Evolutionary conservation across 257 asterid species (phyloP).

Genomic region (Solanum pinnatisectum): DNA sequence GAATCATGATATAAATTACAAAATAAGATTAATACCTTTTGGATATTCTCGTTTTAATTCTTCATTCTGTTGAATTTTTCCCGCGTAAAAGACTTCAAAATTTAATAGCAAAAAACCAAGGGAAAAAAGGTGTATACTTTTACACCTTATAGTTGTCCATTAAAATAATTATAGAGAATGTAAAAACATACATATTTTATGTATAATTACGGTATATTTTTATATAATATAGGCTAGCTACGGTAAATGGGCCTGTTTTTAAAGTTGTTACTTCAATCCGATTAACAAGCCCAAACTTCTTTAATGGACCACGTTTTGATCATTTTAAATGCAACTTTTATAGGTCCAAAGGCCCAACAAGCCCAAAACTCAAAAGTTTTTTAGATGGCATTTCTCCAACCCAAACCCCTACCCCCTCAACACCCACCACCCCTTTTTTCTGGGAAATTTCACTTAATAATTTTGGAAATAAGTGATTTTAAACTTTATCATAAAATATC

Average conservation of each 20-base stretch:
- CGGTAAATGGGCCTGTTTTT: background rate
- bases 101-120: background rate
- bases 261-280: background rate
- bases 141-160: background rate
- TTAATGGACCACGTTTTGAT: background rate
- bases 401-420: background rate
- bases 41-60: no score
- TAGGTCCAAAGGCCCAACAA: background rate
- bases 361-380: background rate
- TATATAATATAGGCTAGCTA: background rate
- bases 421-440: background rate
- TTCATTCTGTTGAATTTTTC: background rate
- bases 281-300: background rate
- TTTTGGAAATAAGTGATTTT: no score
- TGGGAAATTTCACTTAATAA: background rate
- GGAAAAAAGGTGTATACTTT: background rate
- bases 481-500: no score
- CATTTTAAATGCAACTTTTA: background rate
- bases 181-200: no score
- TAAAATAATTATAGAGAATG: no score
- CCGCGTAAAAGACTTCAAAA: background rate
- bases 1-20: background rate
- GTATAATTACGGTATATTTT: background rate
- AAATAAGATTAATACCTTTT: background rate
- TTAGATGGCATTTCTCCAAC: background rate